Evolutionary conservation across 768 basidiomycete species (phyloP).

Genomic region (Artomyces pyxidatus): DNA sequence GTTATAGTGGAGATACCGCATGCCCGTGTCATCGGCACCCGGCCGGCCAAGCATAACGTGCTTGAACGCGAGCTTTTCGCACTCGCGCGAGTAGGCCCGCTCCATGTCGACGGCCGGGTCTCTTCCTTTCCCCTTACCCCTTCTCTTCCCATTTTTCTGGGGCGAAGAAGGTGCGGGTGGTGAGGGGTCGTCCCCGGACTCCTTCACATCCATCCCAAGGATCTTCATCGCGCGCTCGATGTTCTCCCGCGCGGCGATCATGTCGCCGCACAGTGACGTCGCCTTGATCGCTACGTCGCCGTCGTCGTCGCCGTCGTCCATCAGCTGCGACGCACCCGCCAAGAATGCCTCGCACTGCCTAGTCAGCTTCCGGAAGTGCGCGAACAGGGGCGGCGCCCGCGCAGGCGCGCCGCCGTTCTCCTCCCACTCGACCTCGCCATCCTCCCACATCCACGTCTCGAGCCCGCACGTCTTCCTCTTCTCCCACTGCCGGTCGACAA

Average conservation of each 20-base stretch:
- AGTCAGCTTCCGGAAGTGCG: slow-evolving; percentile 45
- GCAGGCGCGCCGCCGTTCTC: slow-evolving; percentile 7
- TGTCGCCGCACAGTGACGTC: slow-evolving; percentile 42
- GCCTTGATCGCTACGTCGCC: slow-evolving; percentile 29
- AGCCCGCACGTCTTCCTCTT: slow-evolving; percentile 30
- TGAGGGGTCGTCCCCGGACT: neutral
- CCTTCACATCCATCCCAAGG: slow-evolving; percentile 22
- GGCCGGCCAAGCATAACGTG: slow-evolving; percentile 30
- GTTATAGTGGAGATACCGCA: neutral
- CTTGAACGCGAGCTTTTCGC: slow-evolving; percentile 41
- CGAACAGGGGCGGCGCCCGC: slow-evolving; percentile 33
- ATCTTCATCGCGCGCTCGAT: slow-evolving; percentile 39
- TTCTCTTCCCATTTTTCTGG: slow-evolving; percentile 2
- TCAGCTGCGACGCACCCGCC: slow-evolving; percentile 34
- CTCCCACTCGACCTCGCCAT: slow-evolving; percentile 12
- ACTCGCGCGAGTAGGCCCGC: slow-evolving; percentile 32
- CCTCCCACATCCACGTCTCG: slow-evolving; percentile 38
- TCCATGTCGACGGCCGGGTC: slow-evolving; percentile 30
- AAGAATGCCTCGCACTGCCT: slow-evolving; percentile 45
- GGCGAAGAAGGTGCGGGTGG: neutral
- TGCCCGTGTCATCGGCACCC: slow-evolving; percentile 11
- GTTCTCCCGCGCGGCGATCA: slow-evolving; percentile 41
- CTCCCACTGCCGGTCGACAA: slow-evolving; percentile 34
- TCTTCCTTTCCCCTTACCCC: slow-evolving; percentile 25
- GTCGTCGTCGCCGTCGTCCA: slow-evolving; percentile 24